These are phyloP conservation scores for Geranium incanum DNA, from an alignment of 441 rosid species.

Conservation along the genomic window DNA sequence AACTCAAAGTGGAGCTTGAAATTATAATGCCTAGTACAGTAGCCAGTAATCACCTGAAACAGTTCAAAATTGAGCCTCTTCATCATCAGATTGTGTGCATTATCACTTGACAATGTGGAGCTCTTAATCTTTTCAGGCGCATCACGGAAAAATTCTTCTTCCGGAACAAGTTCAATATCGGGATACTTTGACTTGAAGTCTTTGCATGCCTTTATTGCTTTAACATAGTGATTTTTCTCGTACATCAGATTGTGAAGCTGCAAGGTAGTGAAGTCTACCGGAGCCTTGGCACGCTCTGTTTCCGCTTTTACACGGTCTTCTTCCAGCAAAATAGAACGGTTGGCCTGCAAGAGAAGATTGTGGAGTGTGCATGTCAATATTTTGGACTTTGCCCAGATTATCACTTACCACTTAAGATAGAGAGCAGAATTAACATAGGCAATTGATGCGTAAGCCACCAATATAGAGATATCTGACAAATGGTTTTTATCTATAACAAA, in stretches of 20 bases:
- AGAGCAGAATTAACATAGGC: not conserved
- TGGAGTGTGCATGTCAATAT: not conserved
- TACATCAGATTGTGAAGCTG: constrained; percentile 84
- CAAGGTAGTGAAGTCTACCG: constrained; percentile 68
- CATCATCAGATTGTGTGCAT: constrained; percentile 69
- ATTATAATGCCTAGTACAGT: not conserved
- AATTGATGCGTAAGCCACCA: not conserved
- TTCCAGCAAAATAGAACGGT: constrained; percentile 61
- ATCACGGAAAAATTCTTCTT: constrained; percentile 59
- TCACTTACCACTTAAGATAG: not conserved
- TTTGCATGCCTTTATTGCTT: constrained; percentile 72
- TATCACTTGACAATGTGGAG: constrained; percentile 40
- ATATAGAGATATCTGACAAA: not conserved
- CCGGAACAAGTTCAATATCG: constrained; percentile 72
- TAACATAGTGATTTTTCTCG: constrained; percentile 78
- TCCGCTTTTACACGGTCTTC: constrained; percentile 69
- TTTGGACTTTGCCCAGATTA: not conserved
- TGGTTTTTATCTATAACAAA: not conserved
- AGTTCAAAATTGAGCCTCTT: constrained; percentile 79
- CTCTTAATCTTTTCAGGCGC: constrained; percentile 68
- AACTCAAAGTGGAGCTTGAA: not conserved
- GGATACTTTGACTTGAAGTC: constrained; percentile 78
- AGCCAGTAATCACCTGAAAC: constrained; percentile 51
- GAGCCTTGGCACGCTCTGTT: constrained; percentile 67
- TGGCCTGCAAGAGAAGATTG: constrained; percentile 38